These are phyloP conservation scores for Puccinia hordei DNA, from an alignment of 1,284 basidiomycete species.

Conservation along the genomic window DNA sequence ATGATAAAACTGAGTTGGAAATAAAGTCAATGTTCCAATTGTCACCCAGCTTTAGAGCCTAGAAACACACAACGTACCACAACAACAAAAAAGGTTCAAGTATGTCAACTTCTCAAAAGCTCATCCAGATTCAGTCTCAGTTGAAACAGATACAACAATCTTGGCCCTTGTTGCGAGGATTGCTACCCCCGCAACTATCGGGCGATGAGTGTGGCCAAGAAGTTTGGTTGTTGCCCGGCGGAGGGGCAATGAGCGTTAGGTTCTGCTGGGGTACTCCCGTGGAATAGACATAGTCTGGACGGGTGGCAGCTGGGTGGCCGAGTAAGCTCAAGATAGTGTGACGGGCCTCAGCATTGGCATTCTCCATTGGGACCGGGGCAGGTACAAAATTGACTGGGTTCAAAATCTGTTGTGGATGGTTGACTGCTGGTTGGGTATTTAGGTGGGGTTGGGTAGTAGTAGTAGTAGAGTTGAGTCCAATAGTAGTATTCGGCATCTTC, in stretches of 20 bases:
- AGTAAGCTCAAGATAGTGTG: constrained; percentile 37
- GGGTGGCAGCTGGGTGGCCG: constrained; percentile 26
- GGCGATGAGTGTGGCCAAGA: background rate
- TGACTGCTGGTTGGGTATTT: background rate
- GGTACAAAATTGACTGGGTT: background rate
- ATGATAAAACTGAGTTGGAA: too few species aligned
- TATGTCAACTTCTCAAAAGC: too few species aligned
- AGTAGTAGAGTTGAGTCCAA: background rate
- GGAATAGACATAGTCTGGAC: background rate
- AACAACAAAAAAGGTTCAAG: too few species aligned
- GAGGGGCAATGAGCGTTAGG: background rate
- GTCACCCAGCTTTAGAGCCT: too few species aligned
- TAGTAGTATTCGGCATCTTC: too few species aligned
- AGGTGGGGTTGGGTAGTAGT: constrained; percentile 2
- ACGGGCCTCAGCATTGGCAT: constrained; percentile 37
- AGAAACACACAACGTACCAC: too few species aligned
- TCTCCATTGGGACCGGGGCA: constrained; percentile 20
- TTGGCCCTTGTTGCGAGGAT: constrained; percentile 17
- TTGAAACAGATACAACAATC: too few species aligned
- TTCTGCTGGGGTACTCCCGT: background rate
- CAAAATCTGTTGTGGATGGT: too few species aligned
- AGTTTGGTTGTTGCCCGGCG: background rate
- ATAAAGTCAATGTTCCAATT: too few species aligned
- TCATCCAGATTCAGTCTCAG: too few species aligned
- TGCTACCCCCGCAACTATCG: background rate